Evolutionary conservation across 495 filamentous ascomycete genomes (phyloP).

Genomic region (Annulohypoxylon moriforme): DNA sequence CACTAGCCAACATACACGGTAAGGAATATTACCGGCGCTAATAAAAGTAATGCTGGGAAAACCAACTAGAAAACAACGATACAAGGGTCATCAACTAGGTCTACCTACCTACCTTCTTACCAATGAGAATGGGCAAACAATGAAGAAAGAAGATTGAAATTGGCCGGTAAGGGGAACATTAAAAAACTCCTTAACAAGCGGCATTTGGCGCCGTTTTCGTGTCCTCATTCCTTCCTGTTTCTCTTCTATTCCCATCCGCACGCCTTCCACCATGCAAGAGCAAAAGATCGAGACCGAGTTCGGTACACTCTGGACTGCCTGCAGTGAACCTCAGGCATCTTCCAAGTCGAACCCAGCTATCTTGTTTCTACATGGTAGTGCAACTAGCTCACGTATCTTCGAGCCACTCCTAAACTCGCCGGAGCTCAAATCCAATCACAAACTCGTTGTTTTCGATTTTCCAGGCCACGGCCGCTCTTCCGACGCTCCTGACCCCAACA

Average conservation of each 20-base stretch:
- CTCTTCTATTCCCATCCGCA: not conserved
- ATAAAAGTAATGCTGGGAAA: too few species aligned
- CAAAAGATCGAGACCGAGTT: conserved; percentile 8
- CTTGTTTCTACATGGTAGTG: conserved; percentile 9
- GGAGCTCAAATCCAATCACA: conserved; percentile 10
- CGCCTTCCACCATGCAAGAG: conserved; percentile 8
- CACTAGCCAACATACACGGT: too few species aligned
- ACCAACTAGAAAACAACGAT: too few species aligned
- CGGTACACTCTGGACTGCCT: conserved; percentile 9
- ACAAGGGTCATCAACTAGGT: too few species aligned
- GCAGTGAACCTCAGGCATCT: conserved; percentile 10
- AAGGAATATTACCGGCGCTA: too few species aligned
- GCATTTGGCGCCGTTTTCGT: too few species aligned
- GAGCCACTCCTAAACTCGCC: conserved; percentile 5
- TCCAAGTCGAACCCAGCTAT: conserved; percentile 10
- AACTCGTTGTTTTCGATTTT: conserved; percentile 10
- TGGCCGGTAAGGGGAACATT: too few species aligned
- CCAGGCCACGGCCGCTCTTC: conserved; percentile 8
- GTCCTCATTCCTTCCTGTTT: too few species aligned
- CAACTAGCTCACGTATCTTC: conserved; percentile 11
- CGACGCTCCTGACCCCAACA: conserved; percentile 7
- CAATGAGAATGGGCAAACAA: too few species aligned
- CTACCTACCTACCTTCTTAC: too few species aligned
- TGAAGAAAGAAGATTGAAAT: too few species aligned
- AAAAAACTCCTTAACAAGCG: too few species aligned